Evolutionary conservation across 306 rosid genomes (phyloP).

Genomic region (Alnus rubra): DNA sequence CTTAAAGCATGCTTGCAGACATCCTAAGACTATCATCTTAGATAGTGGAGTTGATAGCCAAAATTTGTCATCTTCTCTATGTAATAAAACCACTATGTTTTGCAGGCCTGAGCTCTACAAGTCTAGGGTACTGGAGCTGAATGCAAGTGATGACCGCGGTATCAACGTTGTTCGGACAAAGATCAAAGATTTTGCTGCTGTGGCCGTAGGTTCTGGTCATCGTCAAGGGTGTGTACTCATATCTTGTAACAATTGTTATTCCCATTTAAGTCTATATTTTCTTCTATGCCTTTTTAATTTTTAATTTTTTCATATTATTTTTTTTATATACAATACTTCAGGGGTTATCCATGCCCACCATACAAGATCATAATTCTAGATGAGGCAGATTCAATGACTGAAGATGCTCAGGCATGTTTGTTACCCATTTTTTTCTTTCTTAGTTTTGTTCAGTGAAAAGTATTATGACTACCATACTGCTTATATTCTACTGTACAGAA

Average conservation of each 20-base stretch:
- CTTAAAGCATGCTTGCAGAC: not conserved
- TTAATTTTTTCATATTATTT: not conserved
- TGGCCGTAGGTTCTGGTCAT: slow-evolving; percentile 65
- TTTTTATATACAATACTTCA: slow-evolving; percentile 29
- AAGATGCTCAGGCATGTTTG: slow-evolving; percentile 87
- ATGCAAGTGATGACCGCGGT: slow-evolving; percentile 98
- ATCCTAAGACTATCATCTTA: not conserved
- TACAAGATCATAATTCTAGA: slow-evolving; percentile 90
- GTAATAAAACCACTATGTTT: slow-evolving; percentile 7
- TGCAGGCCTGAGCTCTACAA: slow-evolving; percentile 83
- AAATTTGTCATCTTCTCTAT: not conserved
- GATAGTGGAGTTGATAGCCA: not conserved
- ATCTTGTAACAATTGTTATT: not conserved
- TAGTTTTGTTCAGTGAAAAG: not conserved
- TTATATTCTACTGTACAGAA: slow-evolving; percentile 53
- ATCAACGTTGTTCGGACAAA: slow-evolving; percentile 93
- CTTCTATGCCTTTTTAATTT: not conserved
- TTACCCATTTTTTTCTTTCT: slow-evolving; percentile 3
- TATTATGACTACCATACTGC: slow-evolving; percentile 7
- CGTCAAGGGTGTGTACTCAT: slow-evolving; percentile 51
- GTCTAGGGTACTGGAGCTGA: slow-evolving; percentile 88
- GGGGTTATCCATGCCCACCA: slow-evolving; percentile 88
- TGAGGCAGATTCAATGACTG: slow-evolving; percentile 98
- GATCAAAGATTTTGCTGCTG: slow-evolving; percentile 86
- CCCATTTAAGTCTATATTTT: slow-evolving; percentile 1